Conservation (phyloP, 1,139 yeast genomes). For the Yamadazyma sp. region DNA sequence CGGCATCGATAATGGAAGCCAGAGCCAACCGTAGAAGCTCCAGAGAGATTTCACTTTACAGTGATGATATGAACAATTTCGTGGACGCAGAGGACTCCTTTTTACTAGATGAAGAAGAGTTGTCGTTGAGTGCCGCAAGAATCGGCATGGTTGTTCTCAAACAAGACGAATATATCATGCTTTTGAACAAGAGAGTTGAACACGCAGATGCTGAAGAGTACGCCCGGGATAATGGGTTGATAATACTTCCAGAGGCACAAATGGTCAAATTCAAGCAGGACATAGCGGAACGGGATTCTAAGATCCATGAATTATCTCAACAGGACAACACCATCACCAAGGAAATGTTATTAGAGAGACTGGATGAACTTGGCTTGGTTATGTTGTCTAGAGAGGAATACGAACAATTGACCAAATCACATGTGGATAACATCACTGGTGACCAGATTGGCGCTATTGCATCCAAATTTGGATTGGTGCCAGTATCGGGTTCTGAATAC, state of each 20-base stretch:
- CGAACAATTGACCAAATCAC: conserved; percentile 24
- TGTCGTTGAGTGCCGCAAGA: conserved; percentile 27
- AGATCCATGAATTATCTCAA: conserved; percentile 25
- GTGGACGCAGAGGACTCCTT: conserved; percentile 40
- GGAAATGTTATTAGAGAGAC: conserved; percentile 28
- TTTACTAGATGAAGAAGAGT: conserved; percentile 28
- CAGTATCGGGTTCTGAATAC: conserved; percentile 41
- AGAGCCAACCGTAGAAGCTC: conserved; percentile 15
- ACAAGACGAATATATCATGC: conserved; percentile 19
- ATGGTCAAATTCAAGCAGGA: conserved; percentile 30
- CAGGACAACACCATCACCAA: conserved; percentile 20
- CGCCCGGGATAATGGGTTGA: conserved; percentile 17
- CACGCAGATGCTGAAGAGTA: conserved; percentile 17
- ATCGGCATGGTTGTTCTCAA: conserved; percentile 40
- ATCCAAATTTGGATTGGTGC: conserved; percentile 33
- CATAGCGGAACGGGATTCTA: conserved; percentile 34
- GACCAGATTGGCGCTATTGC: conserved; percentile 15
- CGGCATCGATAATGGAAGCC: conserved; percentile 14
- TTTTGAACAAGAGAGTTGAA: conserved; percentile 14
- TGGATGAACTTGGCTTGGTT: conserved; percentile 43
- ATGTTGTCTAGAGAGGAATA: conserved; percentile 30
- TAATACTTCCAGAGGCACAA: conserved; percentile 25
- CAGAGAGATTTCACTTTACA: conserved; percentile 16
- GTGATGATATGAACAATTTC: conserved; percentile 18
- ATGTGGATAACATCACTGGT: conserved; percentile 16